A percentile compares a stretch with the other conserved stretches of the same genome.
phyloP scores from a whole-genome alignment of 2,329 filamentous ascomycete species.

The Phyllosticta citriasiana region DNA sequence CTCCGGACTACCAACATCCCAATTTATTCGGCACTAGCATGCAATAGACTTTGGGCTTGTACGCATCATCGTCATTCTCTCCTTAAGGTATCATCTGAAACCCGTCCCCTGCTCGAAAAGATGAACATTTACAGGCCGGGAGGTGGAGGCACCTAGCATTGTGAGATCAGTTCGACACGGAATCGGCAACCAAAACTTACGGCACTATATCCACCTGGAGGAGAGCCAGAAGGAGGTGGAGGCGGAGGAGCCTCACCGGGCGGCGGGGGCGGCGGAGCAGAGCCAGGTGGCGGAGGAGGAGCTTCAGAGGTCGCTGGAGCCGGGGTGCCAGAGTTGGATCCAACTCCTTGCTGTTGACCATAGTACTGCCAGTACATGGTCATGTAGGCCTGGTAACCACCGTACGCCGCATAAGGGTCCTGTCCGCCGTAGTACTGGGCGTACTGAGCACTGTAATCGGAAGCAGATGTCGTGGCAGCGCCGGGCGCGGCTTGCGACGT shows the following conservation, averaged over 20 bases:
- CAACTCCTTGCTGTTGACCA: conserved; percentile 16
- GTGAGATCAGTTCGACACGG: neutral
- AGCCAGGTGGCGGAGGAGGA: conserved; percentile 18
- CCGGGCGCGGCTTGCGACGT: conserved; percentile 31
- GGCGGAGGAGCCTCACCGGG: conserved; percentile 26
- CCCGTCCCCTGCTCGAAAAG: neutral
- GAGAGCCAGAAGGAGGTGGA: conserved; percentile 8
- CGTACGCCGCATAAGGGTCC: conserved; percentile 85
- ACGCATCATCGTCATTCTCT: neutral
- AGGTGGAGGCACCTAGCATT: conserved; percentile 21
- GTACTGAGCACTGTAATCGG: conserved; percentile 72
- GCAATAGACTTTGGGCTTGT: neutral
- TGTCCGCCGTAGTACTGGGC: conserved; percentile 66
- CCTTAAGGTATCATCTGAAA: neutral
- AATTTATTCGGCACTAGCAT: neutral
- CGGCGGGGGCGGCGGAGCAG: conserved; percentile 17
- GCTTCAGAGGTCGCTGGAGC: conserved; percentile 20
- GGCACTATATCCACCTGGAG: conserved; percentile 20
- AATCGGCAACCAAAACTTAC: conserved; percentile 14
- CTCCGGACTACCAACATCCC: neutral
- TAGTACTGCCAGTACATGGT: conserved; percentile 22
- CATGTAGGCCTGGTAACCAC: conserved; percentile 49
- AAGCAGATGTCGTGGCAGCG: conserved; percentile 19
- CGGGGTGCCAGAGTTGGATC: conserved; percentile 19
- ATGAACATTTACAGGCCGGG: conserved; percentile 22